Percentiles rank a stretch among this genome's conserved stretches.
Evolutionary conservation across 257 asterid species (phyloP).

Genomic region (Avicennia marina): DNA sequence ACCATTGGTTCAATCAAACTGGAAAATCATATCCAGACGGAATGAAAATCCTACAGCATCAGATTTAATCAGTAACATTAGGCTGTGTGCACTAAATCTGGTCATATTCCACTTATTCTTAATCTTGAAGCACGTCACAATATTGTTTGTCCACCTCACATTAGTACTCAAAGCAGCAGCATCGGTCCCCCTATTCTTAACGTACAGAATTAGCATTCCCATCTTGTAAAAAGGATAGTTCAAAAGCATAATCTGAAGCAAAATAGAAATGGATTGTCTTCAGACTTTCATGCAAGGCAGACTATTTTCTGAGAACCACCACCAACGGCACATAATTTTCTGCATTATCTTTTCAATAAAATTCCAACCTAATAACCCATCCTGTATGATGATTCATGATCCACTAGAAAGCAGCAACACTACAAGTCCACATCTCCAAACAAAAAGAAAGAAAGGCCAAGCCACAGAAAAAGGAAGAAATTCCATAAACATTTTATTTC

Average conservation of each 20-base stretch:
- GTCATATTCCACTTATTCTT: slow-evolving; percentile 3
- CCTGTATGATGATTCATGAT: slow-evolving; percentile 15
- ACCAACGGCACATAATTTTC: slow-evolving; percentile 20
- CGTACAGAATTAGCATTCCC: slow-evolving; percentile 7
- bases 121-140: background rate
- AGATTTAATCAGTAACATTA: background rate
- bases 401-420: slow-evolving; percentile 24
- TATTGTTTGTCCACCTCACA: background rate
- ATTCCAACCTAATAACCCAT: slow-evolving; percentile 15
- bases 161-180: background rate
- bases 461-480: background rate
- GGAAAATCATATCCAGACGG: too few species aligned
- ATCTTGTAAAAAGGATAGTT: background rate
- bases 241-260: slow-evolving; percentile 2
- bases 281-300: background rate
- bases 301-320: slow-evolving; percentile 10
- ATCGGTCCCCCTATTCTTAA: background rate
- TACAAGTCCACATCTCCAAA: background rate
- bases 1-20: too few species aligned
- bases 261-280: slow-evolving; percentile 4
- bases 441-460: background rate
- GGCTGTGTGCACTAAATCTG: background rate
- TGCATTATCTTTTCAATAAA: slow-evolving; percentile 17
- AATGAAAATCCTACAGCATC: background rate
- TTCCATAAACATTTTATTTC: slow-evolving; percentile 7